Evolutionary conservation across 2,329 filamentous ascomycete genomes (phyloP).

Genomic region (Ceratocystis cacaofunesta): DNA sequence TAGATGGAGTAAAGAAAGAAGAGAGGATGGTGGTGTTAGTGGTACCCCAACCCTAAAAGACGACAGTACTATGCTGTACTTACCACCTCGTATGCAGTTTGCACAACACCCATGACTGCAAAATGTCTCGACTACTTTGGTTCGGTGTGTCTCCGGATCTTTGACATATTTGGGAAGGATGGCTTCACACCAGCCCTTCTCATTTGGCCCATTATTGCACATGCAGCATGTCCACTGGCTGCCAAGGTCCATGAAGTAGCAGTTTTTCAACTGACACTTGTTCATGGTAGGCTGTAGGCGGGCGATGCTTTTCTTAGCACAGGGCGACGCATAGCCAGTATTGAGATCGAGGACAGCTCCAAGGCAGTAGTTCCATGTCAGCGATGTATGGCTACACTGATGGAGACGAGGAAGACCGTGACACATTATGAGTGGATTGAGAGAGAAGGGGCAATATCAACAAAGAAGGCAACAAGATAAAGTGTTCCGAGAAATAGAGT

Average conservation of each 20-base stretch:
- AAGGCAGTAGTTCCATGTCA: slow-evolving; percentile 41
- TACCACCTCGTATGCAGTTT: slow-evolving; percentile 32
- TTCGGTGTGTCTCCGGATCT: slow-evolving; percentile 23
- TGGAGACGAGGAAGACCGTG: slow-evolving; percentile 39
- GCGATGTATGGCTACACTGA: slow-evolving; percentile 38
- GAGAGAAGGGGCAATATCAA: not conserved
- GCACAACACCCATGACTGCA: slow-evolving; percentile 41
- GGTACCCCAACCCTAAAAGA: not conserved
- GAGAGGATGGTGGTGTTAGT: not conserved
- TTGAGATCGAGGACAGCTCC: slow-evolving; percentile 31
- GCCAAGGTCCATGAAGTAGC: slow-evolving; percentile 35
- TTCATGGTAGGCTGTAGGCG: slow-evolving; percentile 30
- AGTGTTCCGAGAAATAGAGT: not conserved
- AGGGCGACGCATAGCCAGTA: slow-evolving; percentile 36
- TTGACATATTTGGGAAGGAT: slow-evolving; percentile 23
- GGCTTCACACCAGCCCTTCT: slow-evolving; percentile 37
- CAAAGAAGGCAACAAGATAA: not conserved
- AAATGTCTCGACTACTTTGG: slow-evolving; percentile 27
- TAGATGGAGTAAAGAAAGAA: not conserved
- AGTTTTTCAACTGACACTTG: slow-evolving; percentile 36
- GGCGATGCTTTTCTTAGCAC: slow-evolving; percentile 34
- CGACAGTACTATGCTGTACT: slow-evolving; percentile 19
- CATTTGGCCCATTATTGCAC: slow-evolving; percentile 37
- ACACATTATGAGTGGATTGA: slow-evolving; percentile 30
- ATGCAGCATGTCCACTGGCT: slow-evolving; percentile 40